These are phyloP conservation scores for Candida albicans DNA, from an alignment of 1,139 yeast species.

Conservation along the genomic window DNA sequence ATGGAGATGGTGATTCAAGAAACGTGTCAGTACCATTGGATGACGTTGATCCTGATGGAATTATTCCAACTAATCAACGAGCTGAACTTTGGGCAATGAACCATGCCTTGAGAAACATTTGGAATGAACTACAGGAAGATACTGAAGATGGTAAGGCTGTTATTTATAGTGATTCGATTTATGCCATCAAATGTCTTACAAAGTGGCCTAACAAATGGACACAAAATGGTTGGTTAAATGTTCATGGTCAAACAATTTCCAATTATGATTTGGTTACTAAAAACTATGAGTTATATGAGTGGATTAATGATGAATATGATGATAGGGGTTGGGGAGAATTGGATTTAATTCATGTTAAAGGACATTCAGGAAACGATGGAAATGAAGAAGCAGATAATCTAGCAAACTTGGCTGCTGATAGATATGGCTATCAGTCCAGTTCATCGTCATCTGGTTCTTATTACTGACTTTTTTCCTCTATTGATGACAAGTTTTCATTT, in stretches of 20 bases:
- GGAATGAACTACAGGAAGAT: slow-evolving; percentile 17
- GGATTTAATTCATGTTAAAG: slow-evolving; percentile 60
- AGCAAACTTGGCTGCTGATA: slow-evolving; percentile 52
- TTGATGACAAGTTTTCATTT: no score
- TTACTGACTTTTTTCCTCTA: no score
- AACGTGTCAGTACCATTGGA: slow-evolving; percentile 52
- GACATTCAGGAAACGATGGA: slow-evolving; percentile 69
- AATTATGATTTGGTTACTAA: slow-evolving; percentile 52
- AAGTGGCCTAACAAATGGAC: slow-evolving; percentile 57
- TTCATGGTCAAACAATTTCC: slow-evolving; percentile 45
- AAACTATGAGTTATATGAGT: slow-evolving; percentile 22
- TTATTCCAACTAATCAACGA: slow-evolving; percentile 68
- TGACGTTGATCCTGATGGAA: slow-evolving; percentile 19
- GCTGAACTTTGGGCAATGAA: slow-evolving; percentile 74
- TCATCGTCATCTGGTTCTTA: no score
- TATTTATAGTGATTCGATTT: slow-evolving; percentile 59
- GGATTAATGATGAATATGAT: slow-evolving; percentile 28
- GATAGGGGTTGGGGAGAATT: slow-evolving; percentile 34
- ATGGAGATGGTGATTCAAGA: slow-evolving; percentile 53
- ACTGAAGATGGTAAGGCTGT: slow-evolving; percentile 20
- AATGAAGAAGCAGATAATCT: slow-evolving; percentile 76
- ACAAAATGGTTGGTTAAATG: slow-evolving; percentile 50
- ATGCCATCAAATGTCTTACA: slow-evolving; percentile 48
- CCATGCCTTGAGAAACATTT: slow-evolving; percentile 50
- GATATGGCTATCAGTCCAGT: no score